A percentile compares a stretch with the other conserved stretches of the same genome.
phyloP scores from a whole-genome alignment of 2,329 filamentous ascomycete genomes.

The Colletotrichum costaricense region DNA sequence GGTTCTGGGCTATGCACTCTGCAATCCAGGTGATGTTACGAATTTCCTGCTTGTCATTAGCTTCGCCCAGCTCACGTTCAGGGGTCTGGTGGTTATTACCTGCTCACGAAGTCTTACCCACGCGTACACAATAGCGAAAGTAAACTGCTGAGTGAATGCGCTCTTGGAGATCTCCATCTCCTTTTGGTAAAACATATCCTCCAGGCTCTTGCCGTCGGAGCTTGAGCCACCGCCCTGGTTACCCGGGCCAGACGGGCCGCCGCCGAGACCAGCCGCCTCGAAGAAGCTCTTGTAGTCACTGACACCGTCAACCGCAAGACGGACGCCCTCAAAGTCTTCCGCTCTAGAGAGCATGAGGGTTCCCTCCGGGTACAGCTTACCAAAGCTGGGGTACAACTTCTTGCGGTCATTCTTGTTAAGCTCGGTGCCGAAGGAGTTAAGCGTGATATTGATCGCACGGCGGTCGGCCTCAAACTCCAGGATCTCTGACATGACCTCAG shows the following conservation, averaged over 20 bases:
- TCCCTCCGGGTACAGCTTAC: constrained; percentile 91
- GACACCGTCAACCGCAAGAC: constrained; percentile 92
- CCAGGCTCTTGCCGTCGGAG: constrained; percentile 86
- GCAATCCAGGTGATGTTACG: constrained; percentile 99
- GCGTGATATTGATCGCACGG: constrained; percentile 97
- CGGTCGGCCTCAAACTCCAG: constrained; percentile 97
- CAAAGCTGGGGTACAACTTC: constrained; percentile 95
- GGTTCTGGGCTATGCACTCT: constrained; percentile 99
- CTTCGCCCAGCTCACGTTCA: constrained; percentile 21
- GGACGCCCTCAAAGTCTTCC: constrained; percentile 93
- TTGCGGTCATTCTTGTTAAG: constrained; percentile 92
- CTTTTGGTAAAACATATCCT: constrained; percentile 99
- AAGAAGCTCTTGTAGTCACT: constrained; percentile 97
- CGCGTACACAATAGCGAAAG: constrained; percentile 92
- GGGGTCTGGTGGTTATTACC: constrained; percentile 64
- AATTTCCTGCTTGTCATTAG: constrained; percentile 82
- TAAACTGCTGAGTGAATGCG: constrained; percentile 96
- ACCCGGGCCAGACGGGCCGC: constrained; percentile 77
- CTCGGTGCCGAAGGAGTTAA: constrained; percentile 98
- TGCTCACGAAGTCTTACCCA: constrained; percentile 99
- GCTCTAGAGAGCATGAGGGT: constrained; percentile 94
- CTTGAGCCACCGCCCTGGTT: constrained; percentile 88
- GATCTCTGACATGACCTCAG: constrained; percentile 95
- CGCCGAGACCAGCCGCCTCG: constrained; percentile 85
- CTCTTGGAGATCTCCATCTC: constrained; percentile 98